These are phyloP conservation scores for Odontarrhena argentea DNA, from an alignment of 345 rosid species.

Conservation along the genomic window DNA sequence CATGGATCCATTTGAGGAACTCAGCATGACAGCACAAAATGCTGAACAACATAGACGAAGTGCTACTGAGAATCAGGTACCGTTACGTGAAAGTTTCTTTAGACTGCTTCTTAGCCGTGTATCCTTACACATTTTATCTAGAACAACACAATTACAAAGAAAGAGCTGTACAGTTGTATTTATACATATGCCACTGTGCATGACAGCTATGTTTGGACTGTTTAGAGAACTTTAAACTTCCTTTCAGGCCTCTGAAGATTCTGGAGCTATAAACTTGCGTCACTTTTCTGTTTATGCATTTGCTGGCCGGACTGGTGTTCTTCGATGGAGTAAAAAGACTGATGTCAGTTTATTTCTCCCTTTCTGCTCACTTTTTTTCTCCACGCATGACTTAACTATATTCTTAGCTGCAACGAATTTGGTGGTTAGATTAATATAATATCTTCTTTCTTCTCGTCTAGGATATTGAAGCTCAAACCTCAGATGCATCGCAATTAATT, in stretches of 20 bases:
- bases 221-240: slow-evolving; percentile 30
- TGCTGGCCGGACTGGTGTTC: slow-evolving; percentile 72
- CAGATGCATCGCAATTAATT: slow-evolving; percentile 77
- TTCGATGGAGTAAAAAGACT: slow-evolving; percentile 88
- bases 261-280: slow-evolving; percentile 71
- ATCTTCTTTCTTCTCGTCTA: slow-evolving; percentile 43
- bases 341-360: slow-evolving; percentile 54
- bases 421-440: slow-evolving; percentile 18
- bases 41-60: slow-evolving; percentile 90
- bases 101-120: slow-evolving; percentile 24
- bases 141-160: slow-evolving; percentile 18
- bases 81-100: slow-evolving; percentile 8
- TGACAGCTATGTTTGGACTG: slow-evolving; percentile 22
- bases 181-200: slow-evolving; percentile 7
- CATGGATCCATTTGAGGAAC: slow-evolving; percentile 88
- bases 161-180: slow-evolving; percentile 1
- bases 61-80: slow-evolving; percentile 85
- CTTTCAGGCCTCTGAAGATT: slow-evolving; percentile 71
- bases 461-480: slow-evolving; percentile 73
- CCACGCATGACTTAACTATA: background rate
- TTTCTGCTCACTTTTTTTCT: slow-evolving; percentile 14
- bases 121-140: slow-evolving; percentile 10
- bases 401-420: slow-evolving; percentile 14
- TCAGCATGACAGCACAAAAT: slow-evolving; percentile 66
- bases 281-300: slow-evolving; percentile 94